Evolutionary conservation across 2,329 filamentous ascomycete species (phyloP).

Genomic region (Thielaviopsis punctulata): DNA sequence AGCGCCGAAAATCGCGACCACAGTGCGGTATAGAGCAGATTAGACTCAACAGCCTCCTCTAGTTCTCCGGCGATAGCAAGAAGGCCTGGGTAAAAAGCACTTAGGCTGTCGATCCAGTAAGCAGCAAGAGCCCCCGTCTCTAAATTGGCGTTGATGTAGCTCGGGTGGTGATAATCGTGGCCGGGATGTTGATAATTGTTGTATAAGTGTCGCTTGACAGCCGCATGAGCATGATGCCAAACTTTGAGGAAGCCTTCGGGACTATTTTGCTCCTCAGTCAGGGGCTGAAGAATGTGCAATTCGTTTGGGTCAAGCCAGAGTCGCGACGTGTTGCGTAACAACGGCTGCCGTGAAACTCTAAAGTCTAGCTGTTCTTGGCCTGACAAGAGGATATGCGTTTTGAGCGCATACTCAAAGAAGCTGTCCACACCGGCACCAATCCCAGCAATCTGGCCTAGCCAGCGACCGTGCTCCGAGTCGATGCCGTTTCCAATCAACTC

Average conservation of each 20-base stretch:
- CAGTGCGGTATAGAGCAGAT: slow-evolving; percentile 77
- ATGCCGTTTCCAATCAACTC: slow-evolving; percentile 82
- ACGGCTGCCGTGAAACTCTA: slow-evolving; percentile 20
- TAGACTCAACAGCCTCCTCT: slow-evolving; percentile 78
- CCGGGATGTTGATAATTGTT: slow-evolving; percentile 28
- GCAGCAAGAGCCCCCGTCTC: slow-evolving; percentile 74
- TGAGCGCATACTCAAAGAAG: slow-evolving; percentile 96
- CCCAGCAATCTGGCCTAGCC: slow-evolving; percentile 78
- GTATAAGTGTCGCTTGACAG: slow-evolving; percentile 84
- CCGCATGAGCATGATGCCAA: slow-evolving; percentile 73
- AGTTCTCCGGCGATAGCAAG: slow-evolving; percentile 74
- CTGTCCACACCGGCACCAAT: slow-evolving; percentile 95
- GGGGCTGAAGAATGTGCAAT: slow-evolving; percentile 31
- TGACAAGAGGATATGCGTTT: slow-evolving; percentile 80
- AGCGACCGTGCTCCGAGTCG: slow-evolving; percentile 76
- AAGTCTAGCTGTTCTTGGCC: slow-evolving; percentile 44
- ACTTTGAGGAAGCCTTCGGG: slow-evolving; percentile 62
- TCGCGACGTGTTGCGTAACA: slow-evolving; percentile 21
- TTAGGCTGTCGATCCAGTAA: slow-evolving; percentile 91
- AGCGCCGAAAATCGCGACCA: slow-evolving; percentile 93
- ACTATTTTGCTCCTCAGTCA: slow-evolving; percentile 49
- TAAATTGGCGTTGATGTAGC: slow-evolving; percentile 82
- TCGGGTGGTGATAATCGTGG: slow-evolving; percentile 54
- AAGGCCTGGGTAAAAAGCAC: slow-evolving; percentile 85
- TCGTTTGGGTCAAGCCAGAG: slow-evolving; percentile 46